Evolutionary conservation across 352 stramenopile species (phyloP).

Genomic region (Globisporangium camurandrum): DNA sequence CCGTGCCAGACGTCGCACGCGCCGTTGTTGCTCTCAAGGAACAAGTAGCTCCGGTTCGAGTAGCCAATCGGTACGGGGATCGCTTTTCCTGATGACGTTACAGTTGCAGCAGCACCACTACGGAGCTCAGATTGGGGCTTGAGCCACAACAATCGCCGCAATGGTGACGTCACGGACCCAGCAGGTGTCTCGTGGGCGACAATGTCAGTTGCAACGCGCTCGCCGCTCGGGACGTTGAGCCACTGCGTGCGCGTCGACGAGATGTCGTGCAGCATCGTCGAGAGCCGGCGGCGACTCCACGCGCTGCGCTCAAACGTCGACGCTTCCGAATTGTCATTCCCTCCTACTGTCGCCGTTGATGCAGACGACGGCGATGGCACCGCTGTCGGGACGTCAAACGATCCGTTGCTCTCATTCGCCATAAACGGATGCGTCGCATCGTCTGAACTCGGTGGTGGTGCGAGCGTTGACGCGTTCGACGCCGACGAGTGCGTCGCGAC

Average conservation of each 20-base stretch:
- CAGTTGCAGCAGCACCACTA: neutral
- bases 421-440: slow-evolving; percentile 2
- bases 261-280: slow-evolving; percentile 69
- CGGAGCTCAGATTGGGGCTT: slow-evolving; percentile 54
- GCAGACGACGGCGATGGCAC: slow-evolving; percentile 21
- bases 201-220: slow-evolving; percentile 65
- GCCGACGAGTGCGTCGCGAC: slow-evolving; percentile 46
- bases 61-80: slow-evolving; percentile 85
- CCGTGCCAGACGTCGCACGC: slow-evolving; percentile 63
- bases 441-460: no score
- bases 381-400: slow-evolving; percentile 46
- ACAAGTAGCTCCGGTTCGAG: slow-evolving; percentile 79
- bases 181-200: slow-evolving; percentile 77
- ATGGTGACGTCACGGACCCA: slow-evolving; percentile 68
- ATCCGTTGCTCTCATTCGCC: slow-evolving; percentile 17
- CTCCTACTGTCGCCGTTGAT: slow-evolving; percentile 6
- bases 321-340: slow-evolving; percentile 24
- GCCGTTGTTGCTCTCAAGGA: slow-evolving; percentile 58
- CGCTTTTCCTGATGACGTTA: slow-evolving; percentile 38
- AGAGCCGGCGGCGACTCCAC: slow-evolving; percentile 60
- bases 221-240: slow-evolving; percentile 56
- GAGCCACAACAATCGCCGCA: slow-evolving; percentile 69
- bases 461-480: no score
- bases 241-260: slow-evolving; percentile 63
- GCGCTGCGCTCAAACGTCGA: slow-evolving; percentile 40